Conservation (phyloP, 2,329 filamentous ascomycete genomes). For the Scedosporium dehoogii region DNA sequence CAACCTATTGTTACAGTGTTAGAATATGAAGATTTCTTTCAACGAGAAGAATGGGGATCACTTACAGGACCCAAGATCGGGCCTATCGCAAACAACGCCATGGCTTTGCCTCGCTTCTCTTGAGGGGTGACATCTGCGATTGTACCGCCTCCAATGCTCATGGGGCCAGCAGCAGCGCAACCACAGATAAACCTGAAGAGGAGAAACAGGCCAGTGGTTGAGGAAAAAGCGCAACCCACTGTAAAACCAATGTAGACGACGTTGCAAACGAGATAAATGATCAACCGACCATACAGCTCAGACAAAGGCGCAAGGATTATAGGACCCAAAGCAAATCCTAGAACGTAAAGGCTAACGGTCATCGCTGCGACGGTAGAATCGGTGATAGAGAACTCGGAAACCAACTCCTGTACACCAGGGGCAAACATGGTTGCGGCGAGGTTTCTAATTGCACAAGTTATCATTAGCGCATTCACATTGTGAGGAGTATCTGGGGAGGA, state of each 20-base stretch:
- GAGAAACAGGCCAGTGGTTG: constrained; percentile 38
- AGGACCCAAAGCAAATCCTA: constrained; percentile 53
- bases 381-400: no score
- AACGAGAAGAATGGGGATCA: no score
- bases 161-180: constrained; percentile 49
- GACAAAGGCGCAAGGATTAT: constrained; percentile 48
- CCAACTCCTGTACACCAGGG: no score
- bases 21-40: no score
- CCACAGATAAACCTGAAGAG: constrained; percentile 53
- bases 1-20: no score
- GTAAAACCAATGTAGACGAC: constrained; percentile 35
- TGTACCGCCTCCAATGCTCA: constrained; percentile 57
- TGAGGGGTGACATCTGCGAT: constrained; percentile 54
- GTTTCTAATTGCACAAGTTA: no score
- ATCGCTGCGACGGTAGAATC: no score
- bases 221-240: constrained; percentile 40
- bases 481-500: constrained; percentile 25
- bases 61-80: no score
- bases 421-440: no score
- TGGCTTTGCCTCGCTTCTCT: constrained; percentile 46
- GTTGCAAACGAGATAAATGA: constrained; percentile 42
- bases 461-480: no score
- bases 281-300: constrained; percentile 47
- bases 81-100: constrained; percentile 30
- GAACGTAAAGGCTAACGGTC: constrained; percentile 52